Evolutionary conservation across 805 yeast genomes (phyloP).

Genomic region (Brettanomyces bruxellensis): DNA sequence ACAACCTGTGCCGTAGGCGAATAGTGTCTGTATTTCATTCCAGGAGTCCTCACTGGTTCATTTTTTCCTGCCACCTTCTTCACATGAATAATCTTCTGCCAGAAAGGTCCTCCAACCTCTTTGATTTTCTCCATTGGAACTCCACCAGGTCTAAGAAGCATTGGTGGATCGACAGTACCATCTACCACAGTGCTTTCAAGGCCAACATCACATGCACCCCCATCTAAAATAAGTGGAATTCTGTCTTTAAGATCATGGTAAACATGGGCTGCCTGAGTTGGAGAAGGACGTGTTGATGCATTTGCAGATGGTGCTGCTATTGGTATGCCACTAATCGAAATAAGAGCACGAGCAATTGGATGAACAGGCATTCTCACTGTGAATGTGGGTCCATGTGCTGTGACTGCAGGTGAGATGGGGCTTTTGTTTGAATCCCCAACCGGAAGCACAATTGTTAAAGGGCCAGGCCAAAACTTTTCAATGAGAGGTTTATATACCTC

Average conservation of each 20-base stretch:
- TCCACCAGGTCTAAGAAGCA: constrained; percentile 91
- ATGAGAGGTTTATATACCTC: constrained; percentile 55
- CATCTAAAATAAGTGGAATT: constrained; percentile 82
- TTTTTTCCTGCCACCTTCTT: constrained; percentile 46
- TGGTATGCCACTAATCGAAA: constrained; percentile 77
- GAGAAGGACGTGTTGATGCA: constrained; percentile 91
- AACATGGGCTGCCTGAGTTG: constrained; percentile 84
- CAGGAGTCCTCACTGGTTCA: constrained; percentile 86
- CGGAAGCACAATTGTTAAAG: constrained; percentile 80
- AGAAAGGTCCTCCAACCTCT: constrained; percentile 52
- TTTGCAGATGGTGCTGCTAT: constrained; percentile 98
- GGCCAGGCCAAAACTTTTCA: constrained; percentile 89
- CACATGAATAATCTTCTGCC: constrained; percentile 59
- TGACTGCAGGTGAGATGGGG: constrained; percentile 63
- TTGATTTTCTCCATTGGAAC: constrained; percentile 70
- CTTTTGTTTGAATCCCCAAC: constrained; percentile 26
- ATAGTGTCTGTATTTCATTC: constrained; percentile 95
- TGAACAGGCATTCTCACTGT: constrained; percentile 87
- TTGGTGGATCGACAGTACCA: constrained; percentile 78
- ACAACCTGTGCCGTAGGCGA: constrained; percentile 84
- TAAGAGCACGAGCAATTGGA: constrained; percentile 84
- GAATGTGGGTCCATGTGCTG: constrained; percentile 82
- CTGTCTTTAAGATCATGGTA: constrained; percentile 66
- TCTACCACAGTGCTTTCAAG: constrained; percentile 92
- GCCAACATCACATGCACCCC: constrained; percentile 84